A percentile compares a stretch with the other conserved stretches of the same genome.
Conservation (phyloP, 345 rosid species). For the Populus euphratica region DNA sequence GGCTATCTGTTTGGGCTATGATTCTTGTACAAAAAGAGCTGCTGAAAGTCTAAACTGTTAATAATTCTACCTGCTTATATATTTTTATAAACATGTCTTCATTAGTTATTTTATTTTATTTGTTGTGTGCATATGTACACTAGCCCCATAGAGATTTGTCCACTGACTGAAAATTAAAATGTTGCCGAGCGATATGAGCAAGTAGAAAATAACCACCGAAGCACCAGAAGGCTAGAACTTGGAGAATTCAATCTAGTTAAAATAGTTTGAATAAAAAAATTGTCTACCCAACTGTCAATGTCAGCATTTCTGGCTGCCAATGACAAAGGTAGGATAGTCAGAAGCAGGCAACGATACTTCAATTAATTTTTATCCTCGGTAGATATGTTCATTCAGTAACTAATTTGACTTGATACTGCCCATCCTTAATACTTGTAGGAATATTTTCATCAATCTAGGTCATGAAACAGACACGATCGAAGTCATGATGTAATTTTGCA, state of each 20-base stretch:
- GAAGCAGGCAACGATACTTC: no score
- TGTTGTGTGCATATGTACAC: not conserved
- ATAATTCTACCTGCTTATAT: no score
- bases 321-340: not conserved
- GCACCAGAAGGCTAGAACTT: not conserved
- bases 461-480: not conserved
- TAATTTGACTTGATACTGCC: no score
- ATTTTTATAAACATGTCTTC: no score
- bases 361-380: not conserved
- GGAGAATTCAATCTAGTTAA: not conserved
- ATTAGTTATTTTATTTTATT: no score
- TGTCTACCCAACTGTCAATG: not conserved
- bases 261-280: not conserved
- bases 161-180: not conserved
- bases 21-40: no score
- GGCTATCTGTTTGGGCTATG: no score
- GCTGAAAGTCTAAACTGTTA: no score
- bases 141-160: not conserved
- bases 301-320: not conserved
- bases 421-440: not conserved
- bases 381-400: no score
- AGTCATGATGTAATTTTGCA: not conserved
- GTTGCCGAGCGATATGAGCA: not conserved
- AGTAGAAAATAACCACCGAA: not conserved
- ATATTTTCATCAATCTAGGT: not conserved